Evolutionary conservation across 2,329 filamentous ascomycete genomes (phyloP).

Genomic region (Nannizziopsis barbatae): DNA sequence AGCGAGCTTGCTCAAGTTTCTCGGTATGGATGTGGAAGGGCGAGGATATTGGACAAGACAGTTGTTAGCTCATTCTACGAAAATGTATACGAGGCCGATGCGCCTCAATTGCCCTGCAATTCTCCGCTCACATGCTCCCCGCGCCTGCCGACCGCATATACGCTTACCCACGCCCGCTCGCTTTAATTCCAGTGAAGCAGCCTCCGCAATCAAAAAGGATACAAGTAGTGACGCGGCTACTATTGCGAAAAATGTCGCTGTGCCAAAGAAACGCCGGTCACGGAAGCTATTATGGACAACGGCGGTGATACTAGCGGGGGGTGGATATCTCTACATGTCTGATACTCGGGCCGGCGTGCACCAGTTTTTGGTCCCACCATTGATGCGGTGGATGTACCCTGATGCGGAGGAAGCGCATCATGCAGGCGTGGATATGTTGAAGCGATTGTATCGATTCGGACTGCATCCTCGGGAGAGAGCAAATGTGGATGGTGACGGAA

Average conservation of each 20-base stretch:
- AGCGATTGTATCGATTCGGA: slow-evolving; percentile 59
- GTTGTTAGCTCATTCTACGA: neutral
- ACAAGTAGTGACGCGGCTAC: neutral
- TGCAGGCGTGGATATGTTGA: slow-evolving; percentile 58
- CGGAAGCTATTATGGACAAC: slow-evolving; percentile 23
- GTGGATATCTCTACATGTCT: slow-evolving; percentile 57
- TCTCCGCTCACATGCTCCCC: neutral
- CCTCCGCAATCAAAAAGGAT: slow-evolving; percentile 1
- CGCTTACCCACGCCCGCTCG: neutral
- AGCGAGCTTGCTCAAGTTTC: too few relatives aligned
- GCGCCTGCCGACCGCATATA: neutral
- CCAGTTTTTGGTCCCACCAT: slow-evolving; percentile 49
- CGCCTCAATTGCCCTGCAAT: slow-evolving; percentile 5
- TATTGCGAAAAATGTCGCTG: neutral
- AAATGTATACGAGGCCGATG: neutral
- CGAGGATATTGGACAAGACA: too few relatives aligned
- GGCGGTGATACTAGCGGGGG: slow-evolving; percentile 40
- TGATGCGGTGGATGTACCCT: slow-evolving; percentile 32
- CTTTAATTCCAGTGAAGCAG: slow-evolving; percentile 4
- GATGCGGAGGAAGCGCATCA: slow-evolving; percentile 80
- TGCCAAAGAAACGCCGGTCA: slow-evolving; percentile 4
- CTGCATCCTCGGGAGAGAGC: slow-evolving; percentile 74
- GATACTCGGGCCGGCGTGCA: slow-evolving; percentile 63
- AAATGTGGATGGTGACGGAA: slow-evolving; percentile 43
- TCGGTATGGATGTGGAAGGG: too few relatives aligned